phyloP scores from a whole-genome alignment of 1,284 basidiomycete species.

The Malassezia dermatis region DNA sequence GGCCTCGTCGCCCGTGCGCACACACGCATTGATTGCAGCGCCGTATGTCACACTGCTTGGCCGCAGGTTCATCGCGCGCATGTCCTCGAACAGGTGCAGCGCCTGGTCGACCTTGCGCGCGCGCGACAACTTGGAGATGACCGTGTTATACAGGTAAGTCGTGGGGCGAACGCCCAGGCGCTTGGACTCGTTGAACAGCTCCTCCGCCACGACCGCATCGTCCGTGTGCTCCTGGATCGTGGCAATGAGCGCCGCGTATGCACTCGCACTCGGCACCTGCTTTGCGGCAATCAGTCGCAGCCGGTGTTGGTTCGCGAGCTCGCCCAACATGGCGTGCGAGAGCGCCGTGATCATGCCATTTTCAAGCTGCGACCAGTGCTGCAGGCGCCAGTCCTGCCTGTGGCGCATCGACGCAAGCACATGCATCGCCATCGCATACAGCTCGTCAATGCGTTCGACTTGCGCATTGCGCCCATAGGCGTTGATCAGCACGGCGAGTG shows the following conservation, averaged over 20 bases:
- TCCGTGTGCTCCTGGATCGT: conserved; percentile 45
- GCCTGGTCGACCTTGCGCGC: conserved; percentile 44
- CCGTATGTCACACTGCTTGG: conserved; percentile 89
- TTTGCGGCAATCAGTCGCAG: conserved; percentile 38
- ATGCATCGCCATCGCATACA: conserved; percentile 51
- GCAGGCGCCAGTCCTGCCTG: conserved; percentile 44
- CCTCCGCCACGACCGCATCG: conserved; percentile 42
- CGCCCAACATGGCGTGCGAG: conserved; percentile 34
- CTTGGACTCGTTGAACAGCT: conserved; percentile 45
- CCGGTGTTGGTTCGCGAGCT: conserved; percentile 31
- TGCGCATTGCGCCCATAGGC: conserved; percentile 51
- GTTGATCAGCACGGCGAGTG: conserved; percentile 29
- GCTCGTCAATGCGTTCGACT: conserved; percentile 52
- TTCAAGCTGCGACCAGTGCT: conserved; percentile 48
- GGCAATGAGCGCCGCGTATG: conserved; percentile 44
- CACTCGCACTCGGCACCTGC: conserved; percentile 27
- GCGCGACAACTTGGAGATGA: conserved; percentile 45
- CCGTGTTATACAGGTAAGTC: conserved; percentile 45
- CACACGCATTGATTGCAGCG: conserved; percentile 72
- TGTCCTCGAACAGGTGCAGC: conserved; percentile 41
- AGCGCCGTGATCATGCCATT: conserved; percentile 41
- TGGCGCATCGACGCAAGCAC: conserved; percentile 24
- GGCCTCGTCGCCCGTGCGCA: conserved; percentile 72
- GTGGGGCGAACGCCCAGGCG: conserved; percentile 33
- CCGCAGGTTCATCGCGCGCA: conserved; percentile 50